A percentile compares a stretch with the other conserved stretches of the same genome.
Conservation (phyloP, 2,329 filamentous ascomycete species). For the Fusarium virguliforme region DNA sequence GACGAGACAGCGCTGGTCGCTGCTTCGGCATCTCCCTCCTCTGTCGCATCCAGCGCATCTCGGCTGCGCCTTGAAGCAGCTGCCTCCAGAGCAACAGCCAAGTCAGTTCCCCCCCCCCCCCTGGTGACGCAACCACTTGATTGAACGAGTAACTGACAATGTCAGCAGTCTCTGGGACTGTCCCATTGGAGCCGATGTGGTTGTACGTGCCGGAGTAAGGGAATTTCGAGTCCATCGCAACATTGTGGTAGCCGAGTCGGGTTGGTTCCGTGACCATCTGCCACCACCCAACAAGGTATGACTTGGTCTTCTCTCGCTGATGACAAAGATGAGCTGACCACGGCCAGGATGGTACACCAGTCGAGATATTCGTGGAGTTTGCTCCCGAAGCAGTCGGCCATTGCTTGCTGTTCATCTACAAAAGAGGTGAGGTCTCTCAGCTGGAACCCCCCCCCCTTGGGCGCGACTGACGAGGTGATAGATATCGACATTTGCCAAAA, state of each 20-base stretch:
- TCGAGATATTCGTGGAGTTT: constrained; percentile 48
- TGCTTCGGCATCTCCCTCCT: constrained; percentile 43
- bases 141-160: constrained; percentile 30
- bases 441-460: no score
- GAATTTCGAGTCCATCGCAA: constrained; percentile 56
- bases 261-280: constrained; percentile 55
- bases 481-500: constrained; percentile 53
- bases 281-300: constrained; percentile 52
- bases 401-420: constrained; percentile 58
- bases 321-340: constrained; percentile 20
- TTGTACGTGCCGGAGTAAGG: constrained; percentile 47
- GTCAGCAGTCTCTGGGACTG: constrained; percentile 53
- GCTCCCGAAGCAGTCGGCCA: constrained; percentile 51
- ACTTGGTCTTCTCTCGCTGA: no score
- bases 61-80: constrained; percentile 50
- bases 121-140: neutral
- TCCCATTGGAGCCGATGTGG: constrained; percentile 55
- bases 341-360: constrained; percentile 50
- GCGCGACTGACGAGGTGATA: constrained; percentile 33
- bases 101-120: constrained; percentile 25
- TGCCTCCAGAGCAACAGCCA: constrained; percentile 50
- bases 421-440: constrained; percentile 50
- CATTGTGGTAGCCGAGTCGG: constrained; percentile 54
- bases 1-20: constrained; percentile 25
- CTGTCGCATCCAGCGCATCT: constrained; percentile 42